phyloP scores from a whole-genome alignment of 805 yeast genomes.

The Saturnispora galanensis region DNA sequence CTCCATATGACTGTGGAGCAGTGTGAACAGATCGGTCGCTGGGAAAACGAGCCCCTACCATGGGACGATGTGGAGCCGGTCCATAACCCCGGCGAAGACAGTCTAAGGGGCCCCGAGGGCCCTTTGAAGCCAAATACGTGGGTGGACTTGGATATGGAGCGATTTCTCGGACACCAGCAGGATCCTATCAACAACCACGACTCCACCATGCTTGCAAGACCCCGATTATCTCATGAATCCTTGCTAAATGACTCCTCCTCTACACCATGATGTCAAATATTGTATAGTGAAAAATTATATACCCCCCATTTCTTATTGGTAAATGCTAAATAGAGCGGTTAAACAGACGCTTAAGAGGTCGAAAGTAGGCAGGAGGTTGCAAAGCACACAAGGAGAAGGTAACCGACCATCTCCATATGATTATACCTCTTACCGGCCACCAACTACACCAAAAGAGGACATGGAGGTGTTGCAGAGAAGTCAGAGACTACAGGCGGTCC shows the following conservation, averaged over 20 bases:
- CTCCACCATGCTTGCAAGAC: too few relatives aligned
- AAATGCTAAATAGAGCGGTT: too few relatives aligned
- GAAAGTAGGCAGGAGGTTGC: neutral
- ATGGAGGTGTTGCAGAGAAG: neutral
- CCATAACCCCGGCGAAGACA: neutral
- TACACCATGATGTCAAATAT: too few relatives aligned
- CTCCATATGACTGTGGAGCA: neutral
- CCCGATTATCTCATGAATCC: too few relatives aligned
- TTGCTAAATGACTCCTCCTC: too few relatives aligned
- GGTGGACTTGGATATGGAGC: neutral
- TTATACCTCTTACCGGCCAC: slow-evolving; percentile 2
- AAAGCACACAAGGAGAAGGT: neutral
- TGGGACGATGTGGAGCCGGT: slow-evolving; percentile 5
- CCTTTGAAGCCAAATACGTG: neutral
- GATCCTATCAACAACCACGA: too few relatives aligned
- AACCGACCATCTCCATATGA: neutral
- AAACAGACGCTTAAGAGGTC: too few relatives aligned
- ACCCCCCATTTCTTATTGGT: too few relatives aligned
- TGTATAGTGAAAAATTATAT: too few relatives aligned
- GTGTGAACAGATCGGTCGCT: neutral
- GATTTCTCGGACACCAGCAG: neutral
- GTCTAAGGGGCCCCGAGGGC: neutral
- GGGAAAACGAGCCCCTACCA: neutral
- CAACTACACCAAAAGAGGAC: slow-evolving; percentile 1
- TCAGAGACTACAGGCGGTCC: slow-evolving; percentile 2